Percentiles rank a stretch among this genome's conserved stretches.
These are phyloP conservation scores for Yamadazyma buinensis DNA, from an alignment of 1,139 yeast species.

Conservation along the genomic window DNA sequence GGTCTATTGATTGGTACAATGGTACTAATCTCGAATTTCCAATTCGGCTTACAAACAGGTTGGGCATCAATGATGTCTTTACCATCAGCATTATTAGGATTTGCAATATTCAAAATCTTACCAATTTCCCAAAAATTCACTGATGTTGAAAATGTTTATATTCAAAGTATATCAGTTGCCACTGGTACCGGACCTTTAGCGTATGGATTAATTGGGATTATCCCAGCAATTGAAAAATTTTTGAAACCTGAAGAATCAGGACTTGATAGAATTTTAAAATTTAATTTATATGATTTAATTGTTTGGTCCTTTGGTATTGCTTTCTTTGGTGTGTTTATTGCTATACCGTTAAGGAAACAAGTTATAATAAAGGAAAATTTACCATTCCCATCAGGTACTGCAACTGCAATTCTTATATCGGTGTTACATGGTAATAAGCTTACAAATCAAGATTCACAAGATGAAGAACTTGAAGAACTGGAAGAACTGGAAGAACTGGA, in stretches of 20 bases:
- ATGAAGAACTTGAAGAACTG: neutral
- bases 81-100: conserved; percentile 88
- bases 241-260: conserved; percentile 79
- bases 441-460: neutral
- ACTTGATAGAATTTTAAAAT: conserved; percentile 34
- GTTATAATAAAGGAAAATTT: conserved; percentile 81
- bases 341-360: conserved; percentile 80
- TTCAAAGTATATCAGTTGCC: conserved; percentile 92
- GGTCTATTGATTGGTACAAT: conserved; percentile 79
- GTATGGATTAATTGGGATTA: conserved; percentile 91
- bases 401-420: conserved; percentile 89
- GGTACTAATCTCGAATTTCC: conserved; percentile 84
- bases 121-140: conserved; percentile 54
- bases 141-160: conserved; percentile 89
- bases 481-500: neutral
- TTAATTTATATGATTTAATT: conserved; percentile 49
- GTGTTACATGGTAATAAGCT: conserved; percentile 74
- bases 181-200: conserved; percentile 97
- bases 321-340: conserved; percentile 92
- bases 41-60: conserved; percentile 94
- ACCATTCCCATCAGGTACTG: conserved; percentile 93
- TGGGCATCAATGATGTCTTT: conserved; percentile 99
- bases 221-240: conserved; percentile 93
- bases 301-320: conserved; percentile 87
- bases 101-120: conserved; percentile 67